phyloP scores from a whole-genome alignment of 176 grass and related monocot genomes.

The Carex myosuroides region DNA sequence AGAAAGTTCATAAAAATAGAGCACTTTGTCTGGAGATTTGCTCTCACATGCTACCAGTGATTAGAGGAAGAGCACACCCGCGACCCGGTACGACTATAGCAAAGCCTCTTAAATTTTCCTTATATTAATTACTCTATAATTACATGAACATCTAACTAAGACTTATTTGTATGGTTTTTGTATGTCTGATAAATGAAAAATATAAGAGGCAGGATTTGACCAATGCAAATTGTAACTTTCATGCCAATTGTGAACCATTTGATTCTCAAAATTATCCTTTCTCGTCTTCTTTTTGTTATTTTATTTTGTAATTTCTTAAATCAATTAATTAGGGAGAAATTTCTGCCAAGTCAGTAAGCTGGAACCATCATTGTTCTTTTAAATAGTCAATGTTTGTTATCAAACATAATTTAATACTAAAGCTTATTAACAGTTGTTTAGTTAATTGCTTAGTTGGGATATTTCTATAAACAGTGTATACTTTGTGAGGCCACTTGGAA shows the following conservation, averaged over 20 bases:
- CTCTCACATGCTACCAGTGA: slow-evolving; percentile 76
- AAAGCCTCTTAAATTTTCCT: slow-evolving; percentile 25
- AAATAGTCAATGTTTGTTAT: slow-evolving; percentile 3
- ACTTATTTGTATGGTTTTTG: slow-evolving; percentile 7
- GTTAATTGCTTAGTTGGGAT: not conserved
- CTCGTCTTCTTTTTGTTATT: not conserved
- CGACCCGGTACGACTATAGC: slow-evolving; percentile 58
- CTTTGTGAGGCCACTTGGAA: not conserved
- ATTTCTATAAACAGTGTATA: not conserved
- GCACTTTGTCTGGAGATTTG: slow-evolving; percentile 18
- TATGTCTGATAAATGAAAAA: not conserved
- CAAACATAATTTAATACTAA: not conserved
- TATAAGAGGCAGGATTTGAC: not conserved
- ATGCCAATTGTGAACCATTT: not conserved
- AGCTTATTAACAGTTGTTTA: not conserved
- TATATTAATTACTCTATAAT: slow-evolving; percentile 29
- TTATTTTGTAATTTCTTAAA: not conserved
- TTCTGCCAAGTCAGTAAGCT: not conserved
- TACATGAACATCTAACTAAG: slow-evolving; percentile 1
- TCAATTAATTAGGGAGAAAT: not conserved
- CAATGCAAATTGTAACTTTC: not conserved
- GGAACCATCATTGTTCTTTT: not conserved
- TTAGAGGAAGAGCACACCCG: slow-evolving; percentile 49
- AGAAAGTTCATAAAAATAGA: not conserved
- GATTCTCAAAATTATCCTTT: not conserved